Conservation (phyloP, 768 basidiomycete species). For the Galerina marginata region DNA sequence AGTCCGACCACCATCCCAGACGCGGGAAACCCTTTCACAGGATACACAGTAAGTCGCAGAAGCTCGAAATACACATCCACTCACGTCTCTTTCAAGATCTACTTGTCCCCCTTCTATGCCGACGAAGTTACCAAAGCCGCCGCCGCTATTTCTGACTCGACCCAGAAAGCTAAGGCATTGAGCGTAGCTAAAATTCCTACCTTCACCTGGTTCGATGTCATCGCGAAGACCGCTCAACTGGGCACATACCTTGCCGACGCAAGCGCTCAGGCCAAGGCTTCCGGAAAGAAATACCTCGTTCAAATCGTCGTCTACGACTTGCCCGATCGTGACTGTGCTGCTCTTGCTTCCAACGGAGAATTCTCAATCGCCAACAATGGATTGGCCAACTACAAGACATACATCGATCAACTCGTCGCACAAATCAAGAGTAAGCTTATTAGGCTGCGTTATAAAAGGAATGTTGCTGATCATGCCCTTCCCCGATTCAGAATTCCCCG, state of each 20-base stretch:
- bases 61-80: background rate
- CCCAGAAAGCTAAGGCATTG: constrained; percentile 53
- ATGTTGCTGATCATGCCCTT: background rate
- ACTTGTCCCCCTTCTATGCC: constrained; percentile 60
- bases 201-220: constrained; percentile 65
- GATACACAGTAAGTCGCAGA: constrained; percentile 42
- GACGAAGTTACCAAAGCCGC: constrained; percentile 58
- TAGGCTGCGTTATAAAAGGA: background rate
- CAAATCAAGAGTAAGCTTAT: constrained; percentile 51
- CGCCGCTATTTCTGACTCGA: constrained; percentile 51
- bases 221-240: constrained; percentile 58
- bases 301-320: constrained; percentile 64
- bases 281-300: constrained; percentile 54
- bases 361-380: constrained; percentile 63
- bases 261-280: constrained; percentile 45
- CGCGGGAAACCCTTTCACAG: constrained; percentile 59
- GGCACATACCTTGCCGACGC: constrained; percentile 64
- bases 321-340: constrained; percentile 71
- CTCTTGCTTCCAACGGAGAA: constrained; percentile 69
- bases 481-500: constrained; percentile 50
- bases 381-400: constrained; percentile 56
- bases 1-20: constrained; percentile 41
- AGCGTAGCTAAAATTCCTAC: constrained; percentile 61
- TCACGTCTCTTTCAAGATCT: constrained; percentile 39
- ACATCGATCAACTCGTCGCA: constrained; percentile 68